Conservation (phyloP, 2,329 filamentous ascomycete species). For the Clonostachys sp. region DNA sequence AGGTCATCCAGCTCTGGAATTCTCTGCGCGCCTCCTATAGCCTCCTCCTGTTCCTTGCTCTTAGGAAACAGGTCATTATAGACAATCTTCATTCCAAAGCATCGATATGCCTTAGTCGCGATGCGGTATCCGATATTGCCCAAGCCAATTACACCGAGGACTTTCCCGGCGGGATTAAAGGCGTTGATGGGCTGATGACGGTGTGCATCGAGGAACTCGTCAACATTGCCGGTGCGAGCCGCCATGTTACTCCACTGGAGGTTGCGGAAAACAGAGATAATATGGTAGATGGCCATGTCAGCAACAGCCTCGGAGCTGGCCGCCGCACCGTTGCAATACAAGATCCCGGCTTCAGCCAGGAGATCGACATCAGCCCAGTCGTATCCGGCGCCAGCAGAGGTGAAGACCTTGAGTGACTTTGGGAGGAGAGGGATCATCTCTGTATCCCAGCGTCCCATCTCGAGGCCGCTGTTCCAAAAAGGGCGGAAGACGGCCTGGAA, state of each 20-base stretch:
- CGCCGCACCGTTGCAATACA: conserved; percentile 60
- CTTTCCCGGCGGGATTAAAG: conserved; percentile 48
- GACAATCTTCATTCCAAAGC: conserved; percentile 52
- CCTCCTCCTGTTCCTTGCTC: conserved; percentile 30
- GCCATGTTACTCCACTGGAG: conserved; percentile 50
- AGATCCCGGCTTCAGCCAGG: conserved; percentile 26
- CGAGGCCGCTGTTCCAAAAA: conserved; percentile 60
- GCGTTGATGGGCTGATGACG: conserved; percentile 45
- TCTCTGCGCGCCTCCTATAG: conserved; percentile 36
- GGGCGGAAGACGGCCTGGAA: conserved; percentile 46
- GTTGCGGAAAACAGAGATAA: conserved; percentile 53
- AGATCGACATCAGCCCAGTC: conserved; percentile 55
- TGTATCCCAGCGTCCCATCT: conserved; percentile 59
- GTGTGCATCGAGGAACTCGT: conserved; percentile 47
- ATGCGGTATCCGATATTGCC: conserved; percentile 50
- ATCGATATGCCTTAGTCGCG: conserved; percentile 47
- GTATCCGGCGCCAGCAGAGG: conserved; percentile 58
- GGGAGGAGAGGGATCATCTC: conserved; percentile 54
- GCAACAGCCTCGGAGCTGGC: conserved; percentile 59
- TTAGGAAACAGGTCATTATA: conserved; percentile 45
- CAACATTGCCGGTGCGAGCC: conserved; percentile 35
- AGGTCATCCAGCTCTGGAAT: conserved; percentile 38
- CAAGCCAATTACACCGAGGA: conserved; percentile 56
- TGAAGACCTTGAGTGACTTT: conserved; percentile 47
- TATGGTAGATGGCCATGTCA: conserved; percentile 54